phyloP scores from a whole-genome alignment of 805 yeast genomes.

The Lachancea quebecensis region DNA sequence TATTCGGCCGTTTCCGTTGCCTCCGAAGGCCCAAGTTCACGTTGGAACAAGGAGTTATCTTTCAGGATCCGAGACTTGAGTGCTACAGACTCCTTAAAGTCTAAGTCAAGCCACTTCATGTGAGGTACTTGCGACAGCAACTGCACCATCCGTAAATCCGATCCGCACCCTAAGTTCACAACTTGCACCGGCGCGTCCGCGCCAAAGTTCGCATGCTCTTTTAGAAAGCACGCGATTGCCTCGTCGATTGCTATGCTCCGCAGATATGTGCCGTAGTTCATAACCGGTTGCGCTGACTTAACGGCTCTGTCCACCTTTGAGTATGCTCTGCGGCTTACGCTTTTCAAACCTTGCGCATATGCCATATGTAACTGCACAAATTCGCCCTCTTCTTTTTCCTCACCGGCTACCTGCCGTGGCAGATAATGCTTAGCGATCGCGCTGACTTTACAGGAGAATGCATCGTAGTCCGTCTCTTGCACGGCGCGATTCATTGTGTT shows the following conservation, averaged over 20 bases:
- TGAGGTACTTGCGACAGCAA: slow-evolving; percentile 26
- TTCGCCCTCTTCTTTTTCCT: slow-evolving; percentile 8
- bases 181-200: slow-evolving; percentile 37
- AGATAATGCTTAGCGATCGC: slow-evolving; percentile 46
- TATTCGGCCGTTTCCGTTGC: not conserved
- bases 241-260: slow-evolving; percentile 49
- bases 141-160: slow-evolving; percentile 50
- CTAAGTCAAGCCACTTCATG: slow-evolving; percentile 43
- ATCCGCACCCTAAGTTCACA: slow-evolving; percentile 60
- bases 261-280: slow-evolving; percentile 64
- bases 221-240: slow-evolving; percentile 38
- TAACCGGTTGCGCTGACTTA: slow-evolving; percentile 47
- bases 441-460: slow-evolving; percentile 55
- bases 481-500: slow-evolving; percentile 20
- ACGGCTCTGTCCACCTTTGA: slow-evolving; percentile 17
- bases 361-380: slow-evolving; percentile 20
- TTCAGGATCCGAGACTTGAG: slow-evolving; percentile 33
- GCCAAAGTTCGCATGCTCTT: too few relatives aligned
- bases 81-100: slow-evolving; percentile 40
- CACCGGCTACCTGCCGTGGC: slow-evolving; percentile 29
- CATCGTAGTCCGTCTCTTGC: slow-evolving; percentile 57
- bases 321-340: slow-evolving; percentile 15
- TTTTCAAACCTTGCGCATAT: slow-evolving; percentile 18
- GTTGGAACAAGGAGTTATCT: slow-evolving; percentile 5
- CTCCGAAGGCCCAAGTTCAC: not conserved